Conservation (phyloP, 139 green algal species). For the Pedinophyceae sp. region DNA sequence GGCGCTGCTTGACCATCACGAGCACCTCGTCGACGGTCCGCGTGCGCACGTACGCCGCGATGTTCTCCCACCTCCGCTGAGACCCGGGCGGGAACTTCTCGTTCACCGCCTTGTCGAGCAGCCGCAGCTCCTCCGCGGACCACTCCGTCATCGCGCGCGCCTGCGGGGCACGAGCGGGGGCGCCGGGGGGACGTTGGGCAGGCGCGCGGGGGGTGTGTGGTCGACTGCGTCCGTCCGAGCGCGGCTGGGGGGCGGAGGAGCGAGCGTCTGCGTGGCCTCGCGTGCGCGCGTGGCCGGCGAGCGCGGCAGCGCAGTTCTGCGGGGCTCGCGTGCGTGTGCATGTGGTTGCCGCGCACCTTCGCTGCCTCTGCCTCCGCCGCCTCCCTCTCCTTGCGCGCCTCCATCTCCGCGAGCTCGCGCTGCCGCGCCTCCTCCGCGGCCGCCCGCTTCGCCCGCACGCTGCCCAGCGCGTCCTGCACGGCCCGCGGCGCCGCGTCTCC, state of each 20-base stretch:
- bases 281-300: too few relatives aligned
- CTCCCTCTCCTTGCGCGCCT: slow-evolving; percentile 1
- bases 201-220: too few relatives aligned
- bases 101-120: slow-evolving; percentile 77
- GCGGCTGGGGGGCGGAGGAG: too few relatives aligned
- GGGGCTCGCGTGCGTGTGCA: too few relatives aligned
- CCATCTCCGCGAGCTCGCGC: background rate
- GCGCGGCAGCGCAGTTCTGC: too few relatives aligned
- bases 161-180: too few relatives aligned
- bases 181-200: too few relatives aligned
- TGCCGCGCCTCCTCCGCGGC: background rate
- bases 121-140: slow-evolving; percentile 66
- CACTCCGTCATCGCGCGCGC: slow-evolving; percentile 44
- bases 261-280: too few relatives aligned
- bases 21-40: slow-evolving; percentile 3
- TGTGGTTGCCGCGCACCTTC: too few relatives aligned
- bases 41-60: slow-evolving; percentile 2
- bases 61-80: background rate
- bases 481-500: too few relatives aligned
- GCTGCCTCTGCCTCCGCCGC: too few relatives aligned
- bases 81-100: slow-evolving; percentile 70
- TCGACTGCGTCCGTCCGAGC: too few relatives aligned
- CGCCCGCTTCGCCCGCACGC: background rate
- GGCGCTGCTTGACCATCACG: slow-evolving; percentile 1
- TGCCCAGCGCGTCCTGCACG: background rate